Percentiles rank a stretch among this genome's conserved stretches.
Conservation (phyloP, 768 basidiomycete genomes). For the Cubamyces sp. region DNA sequence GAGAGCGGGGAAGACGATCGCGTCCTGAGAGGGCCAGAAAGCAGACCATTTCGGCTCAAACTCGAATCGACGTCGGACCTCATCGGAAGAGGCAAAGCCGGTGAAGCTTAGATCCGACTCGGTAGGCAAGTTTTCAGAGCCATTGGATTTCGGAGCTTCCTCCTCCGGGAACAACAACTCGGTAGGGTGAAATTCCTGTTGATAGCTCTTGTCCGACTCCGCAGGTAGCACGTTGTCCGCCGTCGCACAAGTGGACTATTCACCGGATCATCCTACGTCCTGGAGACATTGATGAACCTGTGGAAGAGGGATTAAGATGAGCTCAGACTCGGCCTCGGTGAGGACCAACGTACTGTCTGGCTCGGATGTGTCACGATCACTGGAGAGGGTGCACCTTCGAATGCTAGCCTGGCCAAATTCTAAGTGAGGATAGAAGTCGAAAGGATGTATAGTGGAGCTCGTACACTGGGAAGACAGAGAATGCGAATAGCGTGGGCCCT, state of each 20-base stretch:
- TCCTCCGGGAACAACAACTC: constrained; percentile 7
- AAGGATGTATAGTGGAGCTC: too few species aligned
- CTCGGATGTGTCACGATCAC: too few species aligned
- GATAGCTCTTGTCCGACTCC: constrained; percentile 42
- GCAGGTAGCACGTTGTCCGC: constrained; percentile 25
- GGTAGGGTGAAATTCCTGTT: constrained; percentile 36
- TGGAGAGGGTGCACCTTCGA: too few species aligned
- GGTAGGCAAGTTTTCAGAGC: constrained; percentile 37
- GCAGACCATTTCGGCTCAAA: constrained; percentile 62
- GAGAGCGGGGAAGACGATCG: constrained; percentile 40
- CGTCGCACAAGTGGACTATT: constrained; percentile 33
- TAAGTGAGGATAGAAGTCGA: too few species aligned
- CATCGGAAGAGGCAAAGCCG: constrained; percentile 76
- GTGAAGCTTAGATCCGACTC: constrained; percentile 65
- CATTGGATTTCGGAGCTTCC: constrained; percentile 10
- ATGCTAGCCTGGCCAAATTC: too few species aligned
- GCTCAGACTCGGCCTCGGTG: too few species aligned
- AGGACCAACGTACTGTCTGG: too few species aligned
- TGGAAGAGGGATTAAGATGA: too few species aligned
- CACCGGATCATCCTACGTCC: constrained; percentile 37
- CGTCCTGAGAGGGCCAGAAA: constrained; percentile 61
- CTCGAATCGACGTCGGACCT: constrained; percentile 80
- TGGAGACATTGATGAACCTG: too few species aligned
- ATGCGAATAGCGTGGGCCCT: too few species aligned
- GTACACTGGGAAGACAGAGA: too few species aligned